These are phyloP conservation scores for Rhododendron ferrugineum DNA, from an alignment of 148 eudicot species.

Conservation along the genomic window DNA sequence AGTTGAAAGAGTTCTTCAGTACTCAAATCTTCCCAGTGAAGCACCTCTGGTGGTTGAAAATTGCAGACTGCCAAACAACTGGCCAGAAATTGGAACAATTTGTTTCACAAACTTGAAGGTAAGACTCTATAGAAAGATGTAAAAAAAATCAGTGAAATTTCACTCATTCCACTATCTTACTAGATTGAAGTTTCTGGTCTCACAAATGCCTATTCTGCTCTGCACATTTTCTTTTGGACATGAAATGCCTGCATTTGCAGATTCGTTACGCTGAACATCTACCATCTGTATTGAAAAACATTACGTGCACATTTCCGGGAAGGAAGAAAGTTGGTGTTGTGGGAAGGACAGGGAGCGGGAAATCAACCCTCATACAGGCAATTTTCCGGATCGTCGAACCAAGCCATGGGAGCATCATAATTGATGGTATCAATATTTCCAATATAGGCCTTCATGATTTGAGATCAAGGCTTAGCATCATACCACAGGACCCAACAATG, in stretches of 20 bases:
- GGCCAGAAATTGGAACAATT: constrained; percentile 87
- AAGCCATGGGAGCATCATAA: constrained; percentile 62
- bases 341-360: constrained; percentile 97
- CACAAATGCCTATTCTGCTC: not conserved
- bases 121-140: constrained; percentile 14
- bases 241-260: constrained; percentile 33
- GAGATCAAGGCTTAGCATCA: constrained; percentile 88
- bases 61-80: constrained; percentile 56
- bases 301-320: constrained; percentile 91
- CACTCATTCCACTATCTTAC: not conserved
- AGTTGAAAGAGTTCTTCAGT: constrained; percentile 91
- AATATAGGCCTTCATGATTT: constrained; percentile 88
- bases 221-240: not conserved
- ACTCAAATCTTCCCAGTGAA: constrained; percentile 79
- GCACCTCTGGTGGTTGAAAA: constrained; percentile 69
- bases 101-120: constrained; percentile 73
- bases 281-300: constrained; percentile 78
- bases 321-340: constrained; percentile 88
- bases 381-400: constrained; percentile 86
- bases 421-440: constrained; percentile 74
- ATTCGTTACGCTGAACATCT: constrained; percentile 93
- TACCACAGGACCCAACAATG: constrained; percentile 98
- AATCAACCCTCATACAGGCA: constrained; percentile 94
- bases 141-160: not conserved
- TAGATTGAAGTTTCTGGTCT: too few species aligned